These are phyloP conservation scores for Malbranchea cinnamomea DNA, from an alignment of 2,329 filamentous ascomycete genomes.

Conservation along the genomic window DNA sequence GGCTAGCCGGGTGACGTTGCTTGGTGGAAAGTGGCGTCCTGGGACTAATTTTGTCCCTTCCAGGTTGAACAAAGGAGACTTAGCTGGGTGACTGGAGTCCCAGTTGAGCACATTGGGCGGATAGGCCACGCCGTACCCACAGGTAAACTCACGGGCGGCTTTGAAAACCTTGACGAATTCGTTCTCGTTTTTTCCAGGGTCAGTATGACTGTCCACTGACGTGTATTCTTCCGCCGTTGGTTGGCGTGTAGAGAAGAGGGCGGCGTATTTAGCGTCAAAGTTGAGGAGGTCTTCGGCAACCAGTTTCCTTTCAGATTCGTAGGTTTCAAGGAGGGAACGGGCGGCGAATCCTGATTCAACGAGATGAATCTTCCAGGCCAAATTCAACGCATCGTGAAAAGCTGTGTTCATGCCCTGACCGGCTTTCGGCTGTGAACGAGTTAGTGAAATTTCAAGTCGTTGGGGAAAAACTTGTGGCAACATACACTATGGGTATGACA, in stretches of 20 bases:
- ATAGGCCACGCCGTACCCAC: slow-evolving; percentile 81
- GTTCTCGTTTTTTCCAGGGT: slow-evolving; percentile 32
- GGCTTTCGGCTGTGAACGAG: slow-evolving; percentile 37
- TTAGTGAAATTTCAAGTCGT: slow-evolving; percentile 1
- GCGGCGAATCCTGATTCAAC: slow-evolving; percentile 72
- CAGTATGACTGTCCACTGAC: slow-evolving; percentile 53
- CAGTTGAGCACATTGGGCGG: slow-evolving; percentile 72
- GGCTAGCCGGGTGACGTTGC: slow-evolving; percentile 70
- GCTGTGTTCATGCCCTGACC: slow-evolving; percentile 51
- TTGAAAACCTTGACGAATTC: slow-evolving; percentile 85
- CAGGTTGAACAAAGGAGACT: slow-evolving; percentile 55
- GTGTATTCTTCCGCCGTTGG: slow-evolving; percentile 58
- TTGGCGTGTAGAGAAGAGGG: slow-evolving; percentile 68
- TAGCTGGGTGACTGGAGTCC: slow-evolving; percentile 55
- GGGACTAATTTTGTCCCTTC: slow-evolving; percentile 50
- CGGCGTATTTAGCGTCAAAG: slow-evolving; percentile 82
- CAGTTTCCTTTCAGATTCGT: slow-evolving; percentile 71
- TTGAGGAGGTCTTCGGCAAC: slow-evolving; percentile 71
- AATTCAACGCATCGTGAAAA: slow-evolving; percentile 56
- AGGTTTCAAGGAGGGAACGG: slow-evolving; percentile 63
- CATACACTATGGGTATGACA: slow-evolving; percentile 45
- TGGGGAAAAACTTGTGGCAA: slow-evolving; percentile 1
- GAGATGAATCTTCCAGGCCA: slow-evolving; percentile 92
- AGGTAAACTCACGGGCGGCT: slow-evolving; percentile 80
- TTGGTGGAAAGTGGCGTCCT: slow-evolving; percentile 61